Evolutionary conservation across 192 early-diverging fungal species (phyloP).

Genomic region (Physocladia obscura): DNA sequence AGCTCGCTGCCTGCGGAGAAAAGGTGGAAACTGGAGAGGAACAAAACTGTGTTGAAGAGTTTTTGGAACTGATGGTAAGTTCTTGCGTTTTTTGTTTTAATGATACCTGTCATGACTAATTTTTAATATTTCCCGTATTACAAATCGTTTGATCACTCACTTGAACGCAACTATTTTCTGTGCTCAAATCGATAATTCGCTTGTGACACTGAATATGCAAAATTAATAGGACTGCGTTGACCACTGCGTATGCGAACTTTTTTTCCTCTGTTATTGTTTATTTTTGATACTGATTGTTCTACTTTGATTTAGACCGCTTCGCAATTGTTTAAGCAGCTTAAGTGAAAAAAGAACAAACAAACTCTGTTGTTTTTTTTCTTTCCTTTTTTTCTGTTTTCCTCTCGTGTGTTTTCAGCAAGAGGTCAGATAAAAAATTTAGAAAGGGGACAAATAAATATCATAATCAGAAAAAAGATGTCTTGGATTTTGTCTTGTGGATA

Average conservation of each 20-base stretch:
- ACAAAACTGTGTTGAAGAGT: constrained; percentile 48
- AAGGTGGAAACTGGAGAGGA: constrained; percentile 38
- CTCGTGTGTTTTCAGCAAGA: neutral
- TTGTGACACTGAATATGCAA: no score
- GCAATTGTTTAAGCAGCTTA: constrained; percentile 21
- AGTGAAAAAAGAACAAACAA: neutral
- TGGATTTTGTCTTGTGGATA: no score
- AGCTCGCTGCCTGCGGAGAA: constrained; percentile 39
- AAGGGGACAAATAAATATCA: no score
- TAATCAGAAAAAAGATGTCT: no score
- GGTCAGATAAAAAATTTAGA: no score
- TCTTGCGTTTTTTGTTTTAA: neutral
- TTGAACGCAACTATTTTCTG: no score
- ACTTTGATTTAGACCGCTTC: constrained; percentile 14
- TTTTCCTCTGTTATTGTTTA: neutral
- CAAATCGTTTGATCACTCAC: no score
- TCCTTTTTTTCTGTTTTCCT: neutral
- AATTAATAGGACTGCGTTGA: constrained; percentile 28
- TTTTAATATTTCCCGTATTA: no score
- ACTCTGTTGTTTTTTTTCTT: neutral
- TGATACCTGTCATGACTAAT: neutral
- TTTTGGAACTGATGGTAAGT: constrained; percentile 48
- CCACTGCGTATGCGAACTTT: constrained; percentile 21
- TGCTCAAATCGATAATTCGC: no score
- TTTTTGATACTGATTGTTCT: neutral